Evolutionary conservation across 2,329 filamentous ascomycete species (phyloP), one percentile per base, ranked within the genome.

Genomic region (Orbilia quercus): DNA sequence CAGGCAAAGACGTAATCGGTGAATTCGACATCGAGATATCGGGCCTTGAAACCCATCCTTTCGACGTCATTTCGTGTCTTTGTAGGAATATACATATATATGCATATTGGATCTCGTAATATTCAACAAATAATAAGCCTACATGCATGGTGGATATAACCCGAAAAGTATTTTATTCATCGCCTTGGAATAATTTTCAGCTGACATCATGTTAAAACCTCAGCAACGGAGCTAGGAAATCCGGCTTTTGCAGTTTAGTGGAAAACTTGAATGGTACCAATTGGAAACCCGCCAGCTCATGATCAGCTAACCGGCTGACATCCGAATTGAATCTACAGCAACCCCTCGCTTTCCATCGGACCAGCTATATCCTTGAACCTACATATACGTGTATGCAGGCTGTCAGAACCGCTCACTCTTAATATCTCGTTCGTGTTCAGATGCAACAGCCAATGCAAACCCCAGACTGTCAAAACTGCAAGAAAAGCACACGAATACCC

Each of bases 241-340:
- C 28, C 28, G 28, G 9, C 28, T 4, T 31, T 9, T 5, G 9
- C 5, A 9, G 9, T 5, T 9, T 31, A 31, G 9, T 4, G 9
- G 28, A 31, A 31, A 31, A 31, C 28, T 9, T 31, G 4, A 9
- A 31, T 9, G 28, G 9, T 31, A 31, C 9, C 28, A 31, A 31
- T 31, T 31, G 47, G 57, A 48, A 50, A 22, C 9, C 28, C 28
- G n/a, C n/a, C n/a, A n/a, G n/a, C n/a, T n/a, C n/a, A 50, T 66
- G 62, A 66, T 58, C 54, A 69, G 23, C 20, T 20, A 62, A 69
- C 64, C 62, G 63, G 54, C 63, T 66, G 67, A 65, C 53, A 72
- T 72, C 54, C 59, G 59, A 65, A 53, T 50, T 14, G 20, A 31
- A 31, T 4, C 28, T 31, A 31, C 4, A 5, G 12, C 22, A 14